These are phyloP conservation scores for Mycogone perniciosa DNA, from an alignment of 2,329 filamentous ascomycete genomes.

Conservation along the genomic window DNA sequence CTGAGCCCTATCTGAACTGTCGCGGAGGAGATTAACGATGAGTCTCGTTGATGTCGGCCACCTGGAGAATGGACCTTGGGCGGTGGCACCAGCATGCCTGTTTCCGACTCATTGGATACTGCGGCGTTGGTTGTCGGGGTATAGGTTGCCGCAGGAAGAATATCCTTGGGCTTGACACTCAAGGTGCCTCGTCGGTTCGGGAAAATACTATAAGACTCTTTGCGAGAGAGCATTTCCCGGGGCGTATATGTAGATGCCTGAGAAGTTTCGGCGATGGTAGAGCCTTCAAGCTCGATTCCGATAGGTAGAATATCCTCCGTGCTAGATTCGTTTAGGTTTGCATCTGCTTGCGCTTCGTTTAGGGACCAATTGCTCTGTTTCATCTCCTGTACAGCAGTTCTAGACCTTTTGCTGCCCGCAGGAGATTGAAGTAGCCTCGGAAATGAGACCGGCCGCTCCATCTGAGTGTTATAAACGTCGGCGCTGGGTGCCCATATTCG, in stretches of 20 bases:
- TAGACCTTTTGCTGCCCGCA: neutral
- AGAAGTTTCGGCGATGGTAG: neutral
- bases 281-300: neutral
- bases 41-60: constrained; percentile 45
- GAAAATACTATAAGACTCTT: constrained; percentile 17
- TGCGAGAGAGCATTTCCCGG: constrained; percentile 9
- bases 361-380: neutral
- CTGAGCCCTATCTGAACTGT: constrained; percentile 67
- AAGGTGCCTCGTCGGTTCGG: constrained; percentile 12
- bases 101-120: constrained; percentile 1
- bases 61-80: constrained; percentile 32
- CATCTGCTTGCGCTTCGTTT: neutral
- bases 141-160: constrained; percentile 31
- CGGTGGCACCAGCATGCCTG: constrained; percentile 32
- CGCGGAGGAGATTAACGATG: constrained; percentile 58
- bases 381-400: neutral
- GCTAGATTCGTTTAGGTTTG: neutral
- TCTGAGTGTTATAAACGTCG: constrained; percentile 16
- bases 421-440: constrained; percentile 6
- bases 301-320: neutral
- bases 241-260: neutral
- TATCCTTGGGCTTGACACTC: constrained; percentile 24
- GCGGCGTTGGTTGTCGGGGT: constrained; percentile 2
- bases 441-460: constrained; percentile 17
- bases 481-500: constrained; percentile 8